Evolutionary conservation across 1,284 basidiomycete species (phyloP), one percentile per base, ranked within the genome.

Genomic region (Pholiota adiposa): DNA sequence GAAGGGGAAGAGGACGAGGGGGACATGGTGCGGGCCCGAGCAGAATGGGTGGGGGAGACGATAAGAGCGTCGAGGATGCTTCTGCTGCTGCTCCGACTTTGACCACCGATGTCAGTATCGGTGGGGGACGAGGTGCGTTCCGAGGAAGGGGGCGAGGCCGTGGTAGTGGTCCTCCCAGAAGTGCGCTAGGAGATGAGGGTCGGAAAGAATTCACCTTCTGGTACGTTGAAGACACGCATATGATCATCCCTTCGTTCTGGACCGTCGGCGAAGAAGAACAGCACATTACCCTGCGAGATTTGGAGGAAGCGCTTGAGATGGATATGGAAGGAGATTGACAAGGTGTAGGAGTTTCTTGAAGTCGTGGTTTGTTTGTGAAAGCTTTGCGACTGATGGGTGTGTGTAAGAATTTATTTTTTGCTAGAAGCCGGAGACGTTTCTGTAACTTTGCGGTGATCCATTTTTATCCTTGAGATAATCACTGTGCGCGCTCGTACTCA

Each of bases 191-290:
- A 27, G 40, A 46, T 54, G 49, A 52, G 29, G 65, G 70, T 60
- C 72, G 70, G 66, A 74, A 73, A 64, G 67, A 65, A 27, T 55
- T 63, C 50, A 71, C 67, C 52, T 79, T 71, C 63, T 83, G 83
- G 83, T 83, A 83, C 65, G 66, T 80, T 51, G 80, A 82, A 43
- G 75, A 79, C 48, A 33, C 81, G 48, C 67, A 76, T 19, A 66
- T 75, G 66, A 71, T 70, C 14, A 59, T 80, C 33, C 77, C 79
- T 1, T 80, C 78, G 46, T 81, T 63, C 54, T 70, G 68, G 70
- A 64, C 63, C 19, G 58, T 64, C 14, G 65, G 63, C 9, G 61
- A 67, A 44, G 63, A 63, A 25, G 62, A 64, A 4, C 62, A 57
- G 36, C 60, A 51, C 4, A 34, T 65, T 6, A 54, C 48, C 19